phyloP scores from a whole-genome alignment of 2,329 filamentous ascomycete genomes.

The Colletotrichum gloeosporioides region DNA sequence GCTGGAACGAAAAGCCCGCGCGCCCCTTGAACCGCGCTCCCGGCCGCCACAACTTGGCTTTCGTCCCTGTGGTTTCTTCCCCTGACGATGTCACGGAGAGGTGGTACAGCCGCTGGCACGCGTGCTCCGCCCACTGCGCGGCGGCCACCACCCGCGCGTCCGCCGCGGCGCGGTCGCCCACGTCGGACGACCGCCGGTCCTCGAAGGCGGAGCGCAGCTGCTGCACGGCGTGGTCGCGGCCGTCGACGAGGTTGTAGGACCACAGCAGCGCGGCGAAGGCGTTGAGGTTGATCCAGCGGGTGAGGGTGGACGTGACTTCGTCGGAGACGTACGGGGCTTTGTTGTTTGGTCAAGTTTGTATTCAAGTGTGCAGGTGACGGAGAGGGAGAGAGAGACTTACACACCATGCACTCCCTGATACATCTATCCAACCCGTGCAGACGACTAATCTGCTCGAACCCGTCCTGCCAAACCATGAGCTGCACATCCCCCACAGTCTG shows the following conservation, averaged over 20 bases:
- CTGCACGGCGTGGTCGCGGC: conserved; percentile 14
- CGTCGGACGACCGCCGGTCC: conserved; percentile 9
- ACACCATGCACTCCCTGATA: conserved; percentile 2
- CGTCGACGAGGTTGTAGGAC: conserved; percentile 19
- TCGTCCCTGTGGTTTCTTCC: background rate
- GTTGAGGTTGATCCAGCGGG: conserved; percentile 14
- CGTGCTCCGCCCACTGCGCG: conserved; percentile 14
- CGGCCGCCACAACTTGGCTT: background rate
- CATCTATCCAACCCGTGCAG: background rate
- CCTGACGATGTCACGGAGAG: background rate
- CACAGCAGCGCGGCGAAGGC: conserved; percentile 22
- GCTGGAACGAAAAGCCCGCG: conserved; percentile 6
- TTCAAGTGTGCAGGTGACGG: too few species aligned
- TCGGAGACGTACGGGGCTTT: background rate
- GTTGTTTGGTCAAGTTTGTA: too few species aligned
- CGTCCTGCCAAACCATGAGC: background rate
- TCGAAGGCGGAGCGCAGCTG: conserved; percentile 21
- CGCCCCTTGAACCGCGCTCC: conserved; percentile 1
- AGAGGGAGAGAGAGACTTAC: background rate
- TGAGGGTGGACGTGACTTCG: background rate
- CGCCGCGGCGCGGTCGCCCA: background rate
- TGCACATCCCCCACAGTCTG: rapidly evolving
- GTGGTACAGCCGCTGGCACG: conserved; percentile 18
- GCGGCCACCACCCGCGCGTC: conserved; percentile 14
- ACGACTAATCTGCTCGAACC: conserved; percentile 8